phyloP scores from a whole-genome alignment of 371 early-diverging fungal species.

The Mucor piriformis region DNA sequence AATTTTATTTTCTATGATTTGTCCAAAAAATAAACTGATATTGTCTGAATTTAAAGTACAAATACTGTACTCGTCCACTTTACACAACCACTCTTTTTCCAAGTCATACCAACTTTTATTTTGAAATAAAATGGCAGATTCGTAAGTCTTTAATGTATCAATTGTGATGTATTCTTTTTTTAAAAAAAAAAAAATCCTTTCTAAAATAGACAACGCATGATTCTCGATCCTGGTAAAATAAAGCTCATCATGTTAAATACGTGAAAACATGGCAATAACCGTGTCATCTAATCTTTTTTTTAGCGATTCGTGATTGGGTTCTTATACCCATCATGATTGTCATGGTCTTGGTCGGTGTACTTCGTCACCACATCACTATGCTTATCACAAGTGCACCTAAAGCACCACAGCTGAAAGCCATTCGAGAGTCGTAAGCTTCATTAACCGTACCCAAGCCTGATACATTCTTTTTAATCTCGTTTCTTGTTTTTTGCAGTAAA shows the following conservation, averaged over 20 bases:
- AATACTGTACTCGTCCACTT: too few species aligned
- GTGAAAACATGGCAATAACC: background rate
- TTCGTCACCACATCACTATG: slow-evolving; percentile 88
- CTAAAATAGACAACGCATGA: slow-evolving; percentile 58
- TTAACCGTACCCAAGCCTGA: background rate
- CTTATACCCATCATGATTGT: slow-evolving; percentile 94
- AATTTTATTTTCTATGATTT: too few species aligned
- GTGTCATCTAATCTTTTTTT: too few species aligned
- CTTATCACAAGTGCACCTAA: slow-evolving; percentile 82
- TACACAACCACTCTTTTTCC: too few species aligned
- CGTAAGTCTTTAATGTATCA: slow-evolving; percentile 14
- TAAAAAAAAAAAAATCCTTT: too few species aligned
- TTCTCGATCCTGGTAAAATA: slow-evolving; percentile 65
- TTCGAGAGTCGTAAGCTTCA: slow-evolving; percentile 69
- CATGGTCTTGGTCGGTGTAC: slow-evolving; percentile 94
- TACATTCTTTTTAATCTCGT: background rate
- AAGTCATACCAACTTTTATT: too few species aligned
- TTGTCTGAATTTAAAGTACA: too few species aligned
- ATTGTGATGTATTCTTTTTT: background rate
- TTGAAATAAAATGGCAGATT: slow-evolving; percentile 26
- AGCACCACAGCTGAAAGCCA: slow-evolving; percentile 73
- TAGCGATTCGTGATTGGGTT: slow-evolving; percentile 93
- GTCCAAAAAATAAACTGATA: too few species aligned
- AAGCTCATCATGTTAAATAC: background rate
- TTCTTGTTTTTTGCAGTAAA: slow-evolving; percentile 40